A percentile compares a stretch with the other conserved stretches of the same genome.
These are phyloP conservation scores for Hypoxylon sp. DNA, from an alignment of 2,329 filamentous ascomycete species.

Conservation along the genomic window DNA sequence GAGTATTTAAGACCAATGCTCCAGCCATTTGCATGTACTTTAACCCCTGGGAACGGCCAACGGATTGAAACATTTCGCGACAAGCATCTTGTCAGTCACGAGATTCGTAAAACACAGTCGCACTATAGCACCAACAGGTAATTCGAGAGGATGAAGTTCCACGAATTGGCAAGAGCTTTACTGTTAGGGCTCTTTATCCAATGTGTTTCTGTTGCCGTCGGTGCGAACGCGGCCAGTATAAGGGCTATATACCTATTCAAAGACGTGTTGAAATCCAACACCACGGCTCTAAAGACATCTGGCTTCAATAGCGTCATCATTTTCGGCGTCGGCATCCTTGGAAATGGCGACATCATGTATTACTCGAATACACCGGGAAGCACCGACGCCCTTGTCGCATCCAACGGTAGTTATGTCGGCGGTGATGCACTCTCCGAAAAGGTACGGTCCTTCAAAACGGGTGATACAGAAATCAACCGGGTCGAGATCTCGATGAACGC, in stretches of 20 bases:
- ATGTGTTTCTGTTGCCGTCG: slow-evolving; percentile 33
- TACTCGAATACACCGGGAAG: slow-evolving; percentile 61
- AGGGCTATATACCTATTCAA: slow-evolving; percentile 60
- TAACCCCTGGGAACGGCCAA: neutral
- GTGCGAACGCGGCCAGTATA: slow-evolving; percentile 45
- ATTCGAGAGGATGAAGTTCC: slow-evolving; percentile 32
- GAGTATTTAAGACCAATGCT: slow-evolving; percentile 21
- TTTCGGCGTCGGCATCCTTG: slow-evolving; percentile 61
- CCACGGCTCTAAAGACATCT: slow-evolving; percentile 58
- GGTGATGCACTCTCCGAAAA: slow-evolving; percentile 65
- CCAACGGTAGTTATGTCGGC: slow-evolving; percentile 62
- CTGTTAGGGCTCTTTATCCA: slow-evolving; percentile 41
- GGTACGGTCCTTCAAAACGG: slow-evolving; percentile 59
- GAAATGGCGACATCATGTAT: slow-evolving; percentile 62
- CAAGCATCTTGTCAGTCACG: neutral
- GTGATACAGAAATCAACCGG: slow-evolving; percentile 55
- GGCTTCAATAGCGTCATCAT: slow-evolving; percentile 62
- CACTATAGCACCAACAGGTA: neutral
- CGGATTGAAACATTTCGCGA: neutral
- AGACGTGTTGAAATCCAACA: slow-evolving; percentile 63
- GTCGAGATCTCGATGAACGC: slow-evolving; percentile 63
- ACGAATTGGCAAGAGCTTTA: slow-evolving; percentile 32
- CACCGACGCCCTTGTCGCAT: slow-evolving; percentile 57
- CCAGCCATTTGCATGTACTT: neutral
- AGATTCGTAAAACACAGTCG: neutral